These are phyloP conservation scores for Suillus sp. DNA, from an alignment of 768 basidiomycete genomes.

Conservation along the genomic window DNA sequence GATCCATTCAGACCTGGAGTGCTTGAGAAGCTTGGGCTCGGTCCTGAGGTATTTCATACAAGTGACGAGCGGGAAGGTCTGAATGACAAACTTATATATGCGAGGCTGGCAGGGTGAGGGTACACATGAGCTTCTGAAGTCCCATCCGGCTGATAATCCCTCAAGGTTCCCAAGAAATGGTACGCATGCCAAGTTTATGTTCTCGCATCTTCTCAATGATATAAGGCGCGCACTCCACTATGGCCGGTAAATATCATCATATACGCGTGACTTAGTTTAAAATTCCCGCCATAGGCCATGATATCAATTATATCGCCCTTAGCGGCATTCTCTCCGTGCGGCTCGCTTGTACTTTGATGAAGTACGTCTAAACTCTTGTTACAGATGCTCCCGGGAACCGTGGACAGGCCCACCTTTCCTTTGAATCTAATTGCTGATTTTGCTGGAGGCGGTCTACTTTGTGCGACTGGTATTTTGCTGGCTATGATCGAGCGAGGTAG, in stretches of 20 bases:
- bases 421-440: slow-evolving; percentile 81
- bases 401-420: slow-evolving; percentile 68
- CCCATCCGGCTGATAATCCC: slow-evolving; percentile 8
- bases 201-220: slow-evolving; percentile 19
- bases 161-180: slow-evolving; percentile 64
- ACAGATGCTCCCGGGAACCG: slow-evolving; percentile 68
- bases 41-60: slow-evolving; percentile 73
- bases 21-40: slow-evolving; percentile 74
- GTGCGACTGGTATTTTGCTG: slow-evolving; percentile 70
- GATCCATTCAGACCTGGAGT: slow-evolving; percentile 86
- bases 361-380: not conserved
- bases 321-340: slow-evolving; percentile 72
- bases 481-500: slow-evolving; percentile 68
- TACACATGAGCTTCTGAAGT: slow-evolving; percentile 10
- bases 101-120: slow-evolving; percentile 71
- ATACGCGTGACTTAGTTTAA: slow-evolving; percentile 6
- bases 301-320: slow-evolving; percentile 82
- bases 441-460: slow-evolving; percentile 77
- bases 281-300: slow-evolving; percentile 57
- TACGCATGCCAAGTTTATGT: slow-evolving; percentile 27
- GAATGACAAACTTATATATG: slow-evolving; percentile 70
- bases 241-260: slow-evolving; percentile 60
- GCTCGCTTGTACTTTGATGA: slow-evolving; percentile 14
- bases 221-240: slow-evolving; percentile 67
- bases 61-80: slow-evolving; percentile 43